These are phyloP conservation scores for Ceratobasidium sp. DNA, from an alignment of 1,284 basidiomycete species.

Conservation along the genomic window DNA sequence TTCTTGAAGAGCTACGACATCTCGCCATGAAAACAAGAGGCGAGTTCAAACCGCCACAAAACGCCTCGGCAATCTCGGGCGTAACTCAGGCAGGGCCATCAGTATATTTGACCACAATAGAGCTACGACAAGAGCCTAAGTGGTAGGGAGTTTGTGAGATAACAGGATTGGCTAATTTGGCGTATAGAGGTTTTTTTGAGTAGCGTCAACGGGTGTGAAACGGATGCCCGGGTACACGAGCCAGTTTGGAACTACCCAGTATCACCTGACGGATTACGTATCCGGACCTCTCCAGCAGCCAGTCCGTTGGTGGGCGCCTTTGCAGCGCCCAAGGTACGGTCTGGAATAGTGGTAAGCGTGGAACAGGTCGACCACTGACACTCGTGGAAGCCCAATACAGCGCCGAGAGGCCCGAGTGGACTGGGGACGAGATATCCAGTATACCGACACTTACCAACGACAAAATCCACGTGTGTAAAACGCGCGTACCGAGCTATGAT, in stretches of 20 bases:
- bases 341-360: conserved; percentile 3
- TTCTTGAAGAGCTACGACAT: conserved; percentile 3
- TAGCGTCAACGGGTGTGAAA: background rate
- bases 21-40: background rate
- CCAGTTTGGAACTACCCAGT: conserved; percentile 7
- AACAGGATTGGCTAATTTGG: background rate
- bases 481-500: conserved; percentile 28
- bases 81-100: background rate
- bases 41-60: conserved; percentile 8
- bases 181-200: background rate
- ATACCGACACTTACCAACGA: conserved; percentile 28
- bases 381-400: background rate
- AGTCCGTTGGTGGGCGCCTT: conserved; percentile 3
- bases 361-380: conserved; percentile 2
- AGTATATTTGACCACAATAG: background rate
- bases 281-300: background rate
- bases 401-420: conserved; percentile 39
- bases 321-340: conserved; percentile 5
- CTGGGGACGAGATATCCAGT: conserved; percentile 14
- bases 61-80: conserved; percentile 16
- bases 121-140: background rate
- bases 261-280: conserved; percentile 4
- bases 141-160: background rate
- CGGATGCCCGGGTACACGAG: background rate
- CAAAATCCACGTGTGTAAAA: conserved; percentile 41